Conservation (phyloP, 2,329 filamentous ascomycete genomes). For the Aspergillus unguis region DNA sequence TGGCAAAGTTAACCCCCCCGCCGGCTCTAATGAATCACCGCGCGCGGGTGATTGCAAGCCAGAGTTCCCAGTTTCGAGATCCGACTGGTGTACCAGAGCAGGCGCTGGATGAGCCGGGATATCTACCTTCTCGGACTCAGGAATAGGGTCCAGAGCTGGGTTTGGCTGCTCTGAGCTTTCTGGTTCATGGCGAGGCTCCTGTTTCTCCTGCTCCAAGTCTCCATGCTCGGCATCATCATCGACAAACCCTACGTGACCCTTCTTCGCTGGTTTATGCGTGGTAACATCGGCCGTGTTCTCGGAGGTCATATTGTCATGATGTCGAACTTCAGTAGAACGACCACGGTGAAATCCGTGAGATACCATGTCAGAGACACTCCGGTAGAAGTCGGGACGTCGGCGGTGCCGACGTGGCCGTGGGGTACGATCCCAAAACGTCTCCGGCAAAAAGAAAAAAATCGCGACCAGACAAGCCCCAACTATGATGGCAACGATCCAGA, state of each 20-base stretch:
- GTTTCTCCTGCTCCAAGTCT: conserved; percentile 16
- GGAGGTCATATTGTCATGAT: conserved; percentile 14
- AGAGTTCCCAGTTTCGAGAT: conserved; percentile 30
- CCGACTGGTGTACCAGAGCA: conserved; percentile 11
- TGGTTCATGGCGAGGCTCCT: conserved; percentile 10
- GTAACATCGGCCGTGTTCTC: conserved; percentile 12
- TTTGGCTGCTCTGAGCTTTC: not conserved
- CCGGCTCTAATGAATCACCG: conserved; percentile 31
- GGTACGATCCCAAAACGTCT: conserved; percentile 92
- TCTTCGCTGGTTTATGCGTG: conserved; percentile 31
- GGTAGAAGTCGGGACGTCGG: conserved; percentile 35
- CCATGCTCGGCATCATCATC: conserved; percentile 26
- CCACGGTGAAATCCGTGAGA: conserved; percentile 32
- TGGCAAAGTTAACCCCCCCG: conserved; percentile 25
- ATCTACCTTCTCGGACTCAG: conserved; percentile 17
- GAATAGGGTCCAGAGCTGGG: conserved; percentile 2
- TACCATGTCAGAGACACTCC: conserved; percentile 39
- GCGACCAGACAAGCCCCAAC: conserved; percentile 67
- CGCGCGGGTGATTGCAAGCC: conserved; percentile 26
- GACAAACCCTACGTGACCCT: conserved; percentile 58
- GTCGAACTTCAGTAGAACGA: conserved; percentile 25
- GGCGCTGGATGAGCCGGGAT: conserved; percentile 14
- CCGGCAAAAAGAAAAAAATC: conserved; percentile 86
- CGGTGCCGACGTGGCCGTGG: conserved; percentile 52
- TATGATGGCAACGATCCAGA: conserved; percentile 82